Conservation (phyloP, 2,329 filamentous ascomycete species). For the Botrytis paeoniae region DNA sequence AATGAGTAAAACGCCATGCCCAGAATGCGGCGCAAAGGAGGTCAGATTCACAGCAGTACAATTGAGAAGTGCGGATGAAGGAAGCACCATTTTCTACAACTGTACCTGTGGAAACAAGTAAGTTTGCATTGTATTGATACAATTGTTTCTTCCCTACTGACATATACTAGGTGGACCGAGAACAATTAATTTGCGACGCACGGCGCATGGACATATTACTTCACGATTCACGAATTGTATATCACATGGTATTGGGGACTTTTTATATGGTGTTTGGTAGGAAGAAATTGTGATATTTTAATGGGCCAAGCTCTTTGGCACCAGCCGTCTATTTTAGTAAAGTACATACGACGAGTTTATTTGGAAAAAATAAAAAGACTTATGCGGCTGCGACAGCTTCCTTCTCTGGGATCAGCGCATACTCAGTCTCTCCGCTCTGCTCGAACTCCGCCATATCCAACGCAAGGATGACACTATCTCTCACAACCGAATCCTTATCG, state of each 20-base stretch:
- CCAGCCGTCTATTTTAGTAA: constrained; percentile 25
- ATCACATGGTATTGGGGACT: constrained; percentile 4
- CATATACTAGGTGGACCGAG: constrained; percentile 36
- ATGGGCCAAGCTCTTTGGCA: constrained; percentile 38
- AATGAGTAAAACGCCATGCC: constrained; percentile 66
- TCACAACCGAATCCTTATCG: constrained; percentile 88
- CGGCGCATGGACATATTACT: not conserved
- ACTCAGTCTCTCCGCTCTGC: constrained; percentile 82
- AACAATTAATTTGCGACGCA: constrained; percentile 38
- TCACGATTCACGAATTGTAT: constrained; percentile 8
- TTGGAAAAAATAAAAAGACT: not conserved
- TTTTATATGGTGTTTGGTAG: not conserved
- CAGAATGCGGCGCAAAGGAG: constrained; percentile 75
- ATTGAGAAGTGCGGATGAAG: constrained; percentile 89
- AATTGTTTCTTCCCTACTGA: constrained; percentile 19
- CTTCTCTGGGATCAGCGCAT: constrained; percentile 79
- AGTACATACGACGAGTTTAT: not conserved
- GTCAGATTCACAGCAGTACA: constrained; percentile 85
- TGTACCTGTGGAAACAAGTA: constrained; percentile 87
- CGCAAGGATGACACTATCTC: constrained; percentile 91
- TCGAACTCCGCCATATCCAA: constrained; percentile 98
- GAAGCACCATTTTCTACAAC: constrained; percentile 84
- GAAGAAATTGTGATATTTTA: constrained; percentile 26
- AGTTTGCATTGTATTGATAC: constrained; percentile 34
- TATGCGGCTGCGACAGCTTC: constrained; percentile 26